Base-by-base conservation (phyloP, 2,329 filamentous ascomycete genomes). In the Colletotrichum lindemuthianum region DNA sequence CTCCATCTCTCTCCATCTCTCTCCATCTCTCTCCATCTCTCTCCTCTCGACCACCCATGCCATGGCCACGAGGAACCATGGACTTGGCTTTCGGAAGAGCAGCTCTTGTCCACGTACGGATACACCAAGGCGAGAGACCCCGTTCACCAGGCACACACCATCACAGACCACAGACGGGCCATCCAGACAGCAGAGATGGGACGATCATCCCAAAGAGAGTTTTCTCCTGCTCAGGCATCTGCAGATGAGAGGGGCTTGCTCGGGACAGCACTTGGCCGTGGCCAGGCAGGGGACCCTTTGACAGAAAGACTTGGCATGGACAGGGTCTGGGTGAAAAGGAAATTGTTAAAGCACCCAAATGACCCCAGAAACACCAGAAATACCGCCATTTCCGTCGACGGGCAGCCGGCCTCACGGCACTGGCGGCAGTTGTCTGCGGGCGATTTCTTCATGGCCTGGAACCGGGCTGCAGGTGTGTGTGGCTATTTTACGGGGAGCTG, bases 361-460 rank as follows among this genome's bases (percentile, higher is more conserved):
- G 4, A 39, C 41, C 40, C 47, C 32, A 39, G 54, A 13, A 32
- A 48, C 24, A 24, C 24, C 24, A 24, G 24, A 24, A 24, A 24
- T 24, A 40, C 59, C 59, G 53, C 59, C 34, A 7, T 58, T 59
- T 59, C 24, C 54, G 47, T 59, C 59, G 47, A 59, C 34, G 32
- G 47, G 52, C 59, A 58, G 52, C 45, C 44, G 59, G 37, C 48
- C 16, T 40, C 48, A 54, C 49, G 57, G 49, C 36, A 60, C 44
- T 39, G 36, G 15, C 44, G 45, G 52, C 52, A 51, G 39, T 61
- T 51, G 39, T 15, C 59, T 61, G 52, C 45, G 52, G 52, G 39
- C 34, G 45, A 24, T 15, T 50, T 40, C 16, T 33, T 24, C 36
- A 7, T 24, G 11, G 59, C 53, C 59, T 36, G 45, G 39, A 53